Evolutionary conservation across 805 yeast species (phyloP).

Genomic region (Yarrowia osloensis): DNA sequence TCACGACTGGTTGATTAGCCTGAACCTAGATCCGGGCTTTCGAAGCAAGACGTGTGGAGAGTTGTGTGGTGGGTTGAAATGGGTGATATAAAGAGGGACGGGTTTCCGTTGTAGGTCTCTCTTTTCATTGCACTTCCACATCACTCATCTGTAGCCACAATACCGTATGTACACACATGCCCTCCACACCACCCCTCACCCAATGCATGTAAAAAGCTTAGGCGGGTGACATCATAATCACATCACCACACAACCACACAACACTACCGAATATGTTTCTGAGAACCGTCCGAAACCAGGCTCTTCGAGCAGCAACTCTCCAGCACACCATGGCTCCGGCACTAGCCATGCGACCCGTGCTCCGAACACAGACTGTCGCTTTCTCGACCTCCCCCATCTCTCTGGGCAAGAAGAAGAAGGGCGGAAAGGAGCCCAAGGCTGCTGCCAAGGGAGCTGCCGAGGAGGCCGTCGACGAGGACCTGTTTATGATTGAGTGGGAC

Average conservation of each 20-base stretch:
- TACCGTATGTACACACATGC: neutral
- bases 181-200: neutral
- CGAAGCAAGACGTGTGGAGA: neutral
- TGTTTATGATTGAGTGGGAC: conserved; percentile 38
- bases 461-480: conserved; percentile 32
- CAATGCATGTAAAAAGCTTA: conserved; percentile 1
- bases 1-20: neutral
- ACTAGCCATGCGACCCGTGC: neutral
- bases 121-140: no score
- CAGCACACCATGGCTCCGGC: neutral
- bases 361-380: neutral
- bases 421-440: conserved; percentile 27
- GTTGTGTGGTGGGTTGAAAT: neutral
- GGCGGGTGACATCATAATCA: neutral
- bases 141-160: no score
- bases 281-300: conserved; percentile 2
- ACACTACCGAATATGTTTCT: neutral
- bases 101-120: no score
- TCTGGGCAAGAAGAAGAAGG: conserved; percentile 29
- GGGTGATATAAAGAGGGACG: neutral
- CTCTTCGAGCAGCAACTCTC: neutral
- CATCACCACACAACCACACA: neutral
- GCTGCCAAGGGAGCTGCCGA: conserved; percentile 28
- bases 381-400: conserved; percentile 6
- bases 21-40: conserved; percentile 3